Evolutionary conservation across 805 yeast genomes (phyloP).

Genomic region (Cyberlindnera mrakii): DNA sequence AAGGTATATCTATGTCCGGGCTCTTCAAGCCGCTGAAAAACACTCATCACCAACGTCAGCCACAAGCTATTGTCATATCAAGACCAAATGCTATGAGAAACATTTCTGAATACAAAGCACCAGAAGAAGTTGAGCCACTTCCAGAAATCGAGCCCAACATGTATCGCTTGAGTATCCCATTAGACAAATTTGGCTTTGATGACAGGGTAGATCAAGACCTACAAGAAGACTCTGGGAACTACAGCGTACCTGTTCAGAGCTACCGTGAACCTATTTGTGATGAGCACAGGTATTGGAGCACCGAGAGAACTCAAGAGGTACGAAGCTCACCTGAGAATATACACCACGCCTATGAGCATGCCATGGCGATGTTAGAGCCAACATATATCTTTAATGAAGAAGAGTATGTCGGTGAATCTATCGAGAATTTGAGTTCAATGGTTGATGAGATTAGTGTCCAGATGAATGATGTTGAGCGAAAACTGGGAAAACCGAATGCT

Average conservation of each 20-base stretch:
- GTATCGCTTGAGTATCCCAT: slow-evolving; percentile 22
- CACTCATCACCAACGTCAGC: slow-evolving; percentile 5
- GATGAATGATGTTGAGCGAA: slow-evolving; percentile 19
- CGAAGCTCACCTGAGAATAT: neutral
- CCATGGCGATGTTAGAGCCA: slow-evolving; percentile 1
- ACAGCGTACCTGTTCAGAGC: neutral
- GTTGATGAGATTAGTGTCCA: slow-evolving; percentile 28
- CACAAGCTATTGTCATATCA: slow-evolving; percentile 1
- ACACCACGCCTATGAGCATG: neutral
- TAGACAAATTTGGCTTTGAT: slow-evolving; percentile 18
- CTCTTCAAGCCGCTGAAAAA: slow-evolving; percentile 6
- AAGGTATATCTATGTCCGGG: neutral
- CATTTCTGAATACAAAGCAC: slow-evolving; percentile 6
- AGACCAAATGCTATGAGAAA: neutral
- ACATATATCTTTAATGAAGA: neutral
- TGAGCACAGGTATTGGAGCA: slow-evolving; percentile 15
- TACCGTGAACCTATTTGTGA: neutral
- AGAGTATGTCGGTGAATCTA: slow-evolving; percentile 5
- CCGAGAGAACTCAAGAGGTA: neutral
- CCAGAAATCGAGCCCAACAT: slow-evolving; percentile 23
- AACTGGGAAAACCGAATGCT: slow-evolving; percentile 8
- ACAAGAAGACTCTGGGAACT: neutral
- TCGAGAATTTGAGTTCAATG: slow-evolving; percentile 30
- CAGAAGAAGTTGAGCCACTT: slow-evolving; percentile 19
- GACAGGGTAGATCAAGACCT: neutral